Percentiles rank a stretch among this genome's conserved stretches.
Conservation (phyloP, 306 rosid genomes). For the barrel medic (Medicago truncatula) region DNA sequence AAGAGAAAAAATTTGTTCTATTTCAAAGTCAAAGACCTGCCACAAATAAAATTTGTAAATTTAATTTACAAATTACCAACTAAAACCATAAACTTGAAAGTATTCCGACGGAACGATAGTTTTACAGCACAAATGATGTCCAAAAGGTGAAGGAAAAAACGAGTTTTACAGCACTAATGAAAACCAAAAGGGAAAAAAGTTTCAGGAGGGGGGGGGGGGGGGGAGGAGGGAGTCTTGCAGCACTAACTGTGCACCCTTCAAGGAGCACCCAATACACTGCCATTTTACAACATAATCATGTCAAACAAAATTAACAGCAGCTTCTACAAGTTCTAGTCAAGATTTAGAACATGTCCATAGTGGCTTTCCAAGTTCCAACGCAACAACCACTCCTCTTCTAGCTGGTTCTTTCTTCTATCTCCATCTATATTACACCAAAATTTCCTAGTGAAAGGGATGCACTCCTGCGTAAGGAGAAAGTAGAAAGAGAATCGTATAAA, state of each 20-base stretch:
- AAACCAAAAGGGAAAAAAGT: background rate
- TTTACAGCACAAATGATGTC: constrained; percentile 33
- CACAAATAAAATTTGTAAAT: constrained; percentile 22
- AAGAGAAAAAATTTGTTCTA: constrained; percentile 4
- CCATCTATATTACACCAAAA: constrained; percentile 20
- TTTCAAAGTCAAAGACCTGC: constrained; percentile 13
- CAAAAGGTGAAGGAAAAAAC: background rate
- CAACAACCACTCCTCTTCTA: constrained; percentile 3
- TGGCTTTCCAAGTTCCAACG: constrained; percentile 40
- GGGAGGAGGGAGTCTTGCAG: background rate
- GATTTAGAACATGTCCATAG: constrained; percentile 27
- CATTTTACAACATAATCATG: constrained; percentile 29
- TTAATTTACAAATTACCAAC: constrained; percentile 16
- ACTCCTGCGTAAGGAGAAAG: constrained; percentile 30
- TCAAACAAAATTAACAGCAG: constrained; percentile 40
- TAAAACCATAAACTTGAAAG: constrained; percentile 15
- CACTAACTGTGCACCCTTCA: constrained; percentile 45
- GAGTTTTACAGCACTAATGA: constrained; percentile 37
- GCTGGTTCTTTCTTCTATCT: background rate
- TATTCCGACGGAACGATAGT: constrained; percentile 2
- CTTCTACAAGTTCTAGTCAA: constrained; percentile 33
- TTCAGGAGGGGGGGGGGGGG: too few relatives aligned
- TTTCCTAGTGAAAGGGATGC: constrained; percentile 20
- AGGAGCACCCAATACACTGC: constrained; percentile 39
- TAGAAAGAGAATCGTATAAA: constrained; percentile 8